phyloP scores from a whole-genome alignment of 2,329 filamentous ascomycete genomes.

The Talaromyces amestolkiae region DNA sequence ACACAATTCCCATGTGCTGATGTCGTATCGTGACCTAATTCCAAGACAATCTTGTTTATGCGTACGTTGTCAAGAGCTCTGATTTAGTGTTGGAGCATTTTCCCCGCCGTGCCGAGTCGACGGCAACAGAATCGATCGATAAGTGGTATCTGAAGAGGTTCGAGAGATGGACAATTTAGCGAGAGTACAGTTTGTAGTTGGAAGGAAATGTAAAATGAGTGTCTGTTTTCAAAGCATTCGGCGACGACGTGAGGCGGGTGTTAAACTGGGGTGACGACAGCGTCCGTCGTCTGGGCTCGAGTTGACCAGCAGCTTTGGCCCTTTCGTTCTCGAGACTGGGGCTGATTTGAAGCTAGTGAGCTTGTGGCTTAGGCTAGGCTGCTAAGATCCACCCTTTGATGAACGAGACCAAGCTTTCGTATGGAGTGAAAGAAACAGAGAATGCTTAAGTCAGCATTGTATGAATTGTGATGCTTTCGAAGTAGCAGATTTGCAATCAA shows the following conservation, averaged over 20 bases:
- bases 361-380: constrained; percentile 4
- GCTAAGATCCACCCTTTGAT: neutral
- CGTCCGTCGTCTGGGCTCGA: neutral
- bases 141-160: neutral
- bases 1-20: neutral
- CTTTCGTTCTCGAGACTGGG: neutral
- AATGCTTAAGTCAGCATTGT: neutral
- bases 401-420: neutral
- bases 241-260: neutral
- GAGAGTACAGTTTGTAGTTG: neutral
- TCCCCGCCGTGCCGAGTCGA: constrained; percentile 6
- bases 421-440: neutral
- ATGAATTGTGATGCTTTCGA: neutral
- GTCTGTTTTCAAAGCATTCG: neutral
- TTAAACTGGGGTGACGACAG: neutral
- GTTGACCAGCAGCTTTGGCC: neutral
- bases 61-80: constrained; percentile 1
- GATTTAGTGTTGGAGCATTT: constrained; percentile 7
- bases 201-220: neutral
- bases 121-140: neutral
- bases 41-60: neutral
- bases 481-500: neutral
- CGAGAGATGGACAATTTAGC: neutral
- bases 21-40: neutral
- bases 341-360: neutral